Conservation (phyloP, 129 eudicot species). For the Oenanthe sinensis region DNA sequence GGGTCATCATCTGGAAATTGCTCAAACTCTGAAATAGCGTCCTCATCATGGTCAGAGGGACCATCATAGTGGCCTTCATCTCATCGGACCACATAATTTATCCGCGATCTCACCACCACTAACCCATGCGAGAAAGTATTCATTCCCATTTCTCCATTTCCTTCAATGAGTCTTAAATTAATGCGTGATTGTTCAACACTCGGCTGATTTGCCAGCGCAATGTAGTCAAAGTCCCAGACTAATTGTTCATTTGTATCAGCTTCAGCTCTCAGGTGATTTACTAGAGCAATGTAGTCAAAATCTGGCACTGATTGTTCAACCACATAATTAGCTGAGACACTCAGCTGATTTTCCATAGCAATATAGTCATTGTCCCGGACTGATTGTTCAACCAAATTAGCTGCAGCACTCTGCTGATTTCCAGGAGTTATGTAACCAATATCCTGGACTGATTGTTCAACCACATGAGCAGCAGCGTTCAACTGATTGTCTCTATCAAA, state of each 20-base stretch:
- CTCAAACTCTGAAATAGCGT: conserved; percentile 41
- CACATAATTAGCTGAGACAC: not conserved
- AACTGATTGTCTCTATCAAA: not conserved
- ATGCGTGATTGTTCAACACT: not conserved
- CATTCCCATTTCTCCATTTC: not conserved
- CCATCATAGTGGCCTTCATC: conserved; percentile 16
- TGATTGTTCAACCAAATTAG: not conserved
- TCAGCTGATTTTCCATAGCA: not conserved
- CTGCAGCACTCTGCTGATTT: not conserved
- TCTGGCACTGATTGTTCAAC: not conserved
- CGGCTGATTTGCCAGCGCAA: too few species aligned
- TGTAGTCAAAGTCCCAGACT: not conserved
- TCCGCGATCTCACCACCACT: not conserved
- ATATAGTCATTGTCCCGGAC: too few species aligned
- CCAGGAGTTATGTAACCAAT: not conserved
- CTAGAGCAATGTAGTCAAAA: not conserved
- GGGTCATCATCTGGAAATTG: conserved; percentile 42
- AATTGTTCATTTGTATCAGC: not conserved
- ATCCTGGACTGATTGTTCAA: not conserved
- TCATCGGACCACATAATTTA: conserved; percentile 8
- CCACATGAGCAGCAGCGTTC: not conserved
- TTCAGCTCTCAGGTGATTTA: not conserved
- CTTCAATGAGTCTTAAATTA: not conserved
- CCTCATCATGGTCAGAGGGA: conserved; percentile 19
- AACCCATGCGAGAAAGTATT: not conserved